Percentiles rank a stretch among this genome's conserved stretches.
Evolutionary conservation across 2,329 filamentous ascomycete species (phyloP).

Genomic region (Aspergillus eucalypticola): DNA sequence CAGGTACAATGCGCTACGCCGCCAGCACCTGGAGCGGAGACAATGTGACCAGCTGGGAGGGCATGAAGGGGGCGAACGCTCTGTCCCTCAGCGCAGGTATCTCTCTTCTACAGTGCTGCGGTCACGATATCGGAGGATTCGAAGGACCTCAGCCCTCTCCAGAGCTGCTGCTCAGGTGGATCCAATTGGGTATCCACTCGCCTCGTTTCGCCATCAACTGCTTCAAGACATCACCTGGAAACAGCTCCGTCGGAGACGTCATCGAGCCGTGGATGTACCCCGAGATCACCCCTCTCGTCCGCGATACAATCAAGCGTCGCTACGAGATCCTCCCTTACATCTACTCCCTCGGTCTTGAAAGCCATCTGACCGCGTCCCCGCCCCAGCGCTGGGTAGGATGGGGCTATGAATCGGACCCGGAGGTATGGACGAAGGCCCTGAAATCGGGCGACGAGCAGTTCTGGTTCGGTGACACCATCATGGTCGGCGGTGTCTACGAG

Average conservation of each 20-base stretch:
- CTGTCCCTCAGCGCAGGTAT: slow-evolving; percentile 68
- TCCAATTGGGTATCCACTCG: slow-evolving; percentile 70
- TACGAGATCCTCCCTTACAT: slow-evolving; percentile 73
- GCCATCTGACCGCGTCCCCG: slow-evolving; percentile 61
- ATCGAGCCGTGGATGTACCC: slow-evolving; percentile 80
- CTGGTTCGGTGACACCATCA: slow-evolving; percentile 68
- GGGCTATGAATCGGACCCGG: slow-evolving; percentile 67
- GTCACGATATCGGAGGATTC: slow-evolving; percentile 75
- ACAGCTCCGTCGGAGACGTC: slow-evolving; percentile 69
- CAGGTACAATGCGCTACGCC: slow-evolving; percentile 69
- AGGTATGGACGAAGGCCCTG: slow-evolving; percentile 64
- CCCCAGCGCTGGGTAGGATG: slow-evolving; percentile 73
- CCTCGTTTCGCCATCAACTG: slow-evolving; percentile 75
- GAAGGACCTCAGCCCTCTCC: slow-evolving; percentile 70
- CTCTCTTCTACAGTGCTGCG: slow-evolving; percentile 67
- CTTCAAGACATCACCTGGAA: slow-evolving; percentile 68
- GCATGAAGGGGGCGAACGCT: slow-evolving; percentile 71
- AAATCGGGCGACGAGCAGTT: slow-evolving; percentile 69
- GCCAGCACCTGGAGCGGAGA: slow-evolving; percentile 75
- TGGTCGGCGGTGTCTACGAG: slow-evolving; percentile 69
- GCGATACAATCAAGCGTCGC: slow-evolving; percentile 66
- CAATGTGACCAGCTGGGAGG: slow-evolving; percentile 72
- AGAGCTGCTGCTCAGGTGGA: slow-evolving; percentile 71
- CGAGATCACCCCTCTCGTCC: slow-evolving; percentile 62
- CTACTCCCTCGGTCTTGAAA: slow-evolving; percentile 65